phyloP scores from a whole-genome alignment of 192 early-diverging fungal genomes.

The Coemansia sp. region DNA sequence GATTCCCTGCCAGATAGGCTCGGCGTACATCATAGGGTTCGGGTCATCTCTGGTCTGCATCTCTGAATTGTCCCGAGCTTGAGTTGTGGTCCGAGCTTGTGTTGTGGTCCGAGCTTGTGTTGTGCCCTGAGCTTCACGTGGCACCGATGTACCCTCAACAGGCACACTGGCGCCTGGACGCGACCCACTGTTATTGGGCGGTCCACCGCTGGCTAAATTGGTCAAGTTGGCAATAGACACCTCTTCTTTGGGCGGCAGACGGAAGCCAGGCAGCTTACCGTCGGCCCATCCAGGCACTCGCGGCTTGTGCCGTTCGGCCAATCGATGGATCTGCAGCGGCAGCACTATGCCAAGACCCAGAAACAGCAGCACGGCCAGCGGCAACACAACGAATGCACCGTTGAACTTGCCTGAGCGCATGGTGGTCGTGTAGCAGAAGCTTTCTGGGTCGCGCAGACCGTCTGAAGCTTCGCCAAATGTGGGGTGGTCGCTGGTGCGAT shows the following conservation, averaged over 20 bases:
- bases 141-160: not conserved
- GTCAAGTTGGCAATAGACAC: slow-evolving; percentile 7
- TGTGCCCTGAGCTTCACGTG: not conserved
- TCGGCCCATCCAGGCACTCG: slow-evolving; percentile 47
- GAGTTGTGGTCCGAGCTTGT: not conserved
- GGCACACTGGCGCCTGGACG: not conserved
- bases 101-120: not conserved
- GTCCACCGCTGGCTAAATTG: not conserved
- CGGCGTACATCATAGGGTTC: slow-evolving; percentile 36
- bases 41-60: slow-evolving; percentile 22
- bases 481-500: slow-evolving; percentile 38
- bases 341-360: slow-evolving; percentile 30
- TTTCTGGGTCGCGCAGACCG: slow-evolving; percentile 17
- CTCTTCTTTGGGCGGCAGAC: slow-evolving; percentile 18
- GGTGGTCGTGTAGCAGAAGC: slow-evolving; percentile 57
- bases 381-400: slow-evolving; percentile 40
- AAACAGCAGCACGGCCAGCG: slow-evolving; percentile 39
- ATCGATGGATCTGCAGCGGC: slow-evolving; percentile 38
- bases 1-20: slow-evolving; percentile 39
- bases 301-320: slow-evolving; percentile 35
- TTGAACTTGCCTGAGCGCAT: slow-evolving; percentile 46
- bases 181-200: not conserved
- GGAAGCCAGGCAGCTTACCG: slow-evolving; percentile 35
- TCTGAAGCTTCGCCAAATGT: slow-evolving; percentile 12
- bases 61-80: not conserved